phyloP scores from a whole-genome alignment of 768 basidiomycete genomes.

The Candolleomyces aberdarensis region DNA sequence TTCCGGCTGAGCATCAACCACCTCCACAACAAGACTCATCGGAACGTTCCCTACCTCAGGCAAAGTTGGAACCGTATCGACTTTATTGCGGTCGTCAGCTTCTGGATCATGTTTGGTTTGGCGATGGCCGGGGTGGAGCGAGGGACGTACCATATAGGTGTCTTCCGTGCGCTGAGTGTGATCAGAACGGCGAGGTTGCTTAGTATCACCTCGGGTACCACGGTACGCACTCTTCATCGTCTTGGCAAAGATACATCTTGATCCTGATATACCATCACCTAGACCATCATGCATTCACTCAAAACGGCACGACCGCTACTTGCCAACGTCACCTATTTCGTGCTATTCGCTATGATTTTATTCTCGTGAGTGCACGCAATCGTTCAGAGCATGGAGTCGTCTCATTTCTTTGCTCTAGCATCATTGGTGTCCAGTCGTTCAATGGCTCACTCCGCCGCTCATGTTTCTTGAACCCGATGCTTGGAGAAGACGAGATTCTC shows the following conservation, averaged over 20 bases:
- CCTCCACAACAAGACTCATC: slow-evolving; percentile 51
- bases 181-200: slow-evolving; percentile 79
- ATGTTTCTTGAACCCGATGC: slow-evolving; percentile 52
- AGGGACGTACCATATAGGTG: slow-evolving; percentile 68
- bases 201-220: slow-evolving; percentile 88
- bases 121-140: slow-evolving; percentile 67
- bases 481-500: slow-evolving; percentile 48
- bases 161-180: slow-evolving; percentile 88
- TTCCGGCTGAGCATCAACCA: slow-evolving; percentile 59
- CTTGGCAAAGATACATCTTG: neutral
- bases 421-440: slow-evolving; percentile 95
- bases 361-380: slow-evolving; percentile 63
- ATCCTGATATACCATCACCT: too few species aligned
- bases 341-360: slow-evolving; percentile 82
- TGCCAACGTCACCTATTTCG: slow-evolving; percentile 86
- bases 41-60: slow-evolving; percentile 82
- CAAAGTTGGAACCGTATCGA: slow-evolving; percentile 94
- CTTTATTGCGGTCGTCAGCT: slow-evolving; percentile 77
- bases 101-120: slow-evolving; percentile 82
- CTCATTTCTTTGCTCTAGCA: slow-evolving; percentile 37
- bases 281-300: slow-evolving; percentile 86
- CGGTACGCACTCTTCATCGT: slow-evolving; percentile 45
- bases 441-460: slow-evolving; percentile 74
- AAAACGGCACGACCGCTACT: slow-evolving; percentile 90
- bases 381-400: neutral